Evolutionary conservation across 768 basidiomycete genomes (phyloP).

Genomic region (Pulveroboletus sp.): DNA sequence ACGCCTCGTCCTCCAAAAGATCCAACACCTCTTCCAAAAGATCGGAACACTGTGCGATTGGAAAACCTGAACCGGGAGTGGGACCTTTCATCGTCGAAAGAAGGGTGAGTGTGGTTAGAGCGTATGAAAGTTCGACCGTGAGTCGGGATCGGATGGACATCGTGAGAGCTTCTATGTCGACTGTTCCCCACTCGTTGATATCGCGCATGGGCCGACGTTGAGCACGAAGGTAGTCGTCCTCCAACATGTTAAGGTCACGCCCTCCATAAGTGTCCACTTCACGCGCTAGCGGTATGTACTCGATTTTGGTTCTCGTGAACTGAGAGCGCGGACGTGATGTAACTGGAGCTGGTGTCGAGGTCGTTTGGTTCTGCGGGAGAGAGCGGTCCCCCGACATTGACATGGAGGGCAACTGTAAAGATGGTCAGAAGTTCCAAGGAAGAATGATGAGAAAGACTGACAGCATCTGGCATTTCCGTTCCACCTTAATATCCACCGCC

Average conservation of each 20-base stretch:
- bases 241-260: slow-evolving; percentile 66
- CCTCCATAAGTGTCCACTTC: slow-evolving; percentile 77
- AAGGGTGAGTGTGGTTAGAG: slow-evolving; percentile 80
- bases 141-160: slow-evolving; percentile 89
- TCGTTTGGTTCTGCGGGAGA: slow-evolving; percentile 19
- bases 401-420: slow-evolving; percentile 18
- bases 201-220: slow-evolving; percentile 60
- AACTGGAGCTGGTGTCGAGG: slow-evolving; percentile 28
- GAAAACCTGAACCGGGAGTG: slow-evolving; percentile 57
- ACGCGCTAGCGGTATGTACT: slow-evolving; percentile 79
- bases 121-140: slow-evolving; percentile 82
- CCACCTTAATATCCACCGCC: slow-evolving; percentile 26
- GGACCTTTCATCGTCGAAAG: slow-evolving; percentile 74
- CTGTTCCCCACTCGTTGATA: slow-evolving; percentile 80
- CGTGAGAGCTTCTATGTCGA: slow-evolving; percentile 91
- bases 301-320: slow-evolving; percentile 73
- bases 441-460: slow-evolving; percentile 31
- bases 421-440: slow-evolving; percentile 10
- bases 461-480: slow-evolving; percentile 49
- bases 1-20: slow-evolving; percentile 78
- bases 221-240: slow-evolving; percentile 52
- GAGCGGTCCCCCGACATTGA: slow-evolving; percentile 17
- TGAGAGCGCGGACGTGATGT: slow-evolving; percentile 42
- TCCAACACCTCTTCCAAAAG: slow-evolving; percentile 85
- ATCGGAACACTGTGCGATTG: slow-evolving; percentile 70